phyloP scores from a whole-genome alignment of 2,329 filamentous ascomycete genomes.

The Sporothrix euskadiensis region DNA sequence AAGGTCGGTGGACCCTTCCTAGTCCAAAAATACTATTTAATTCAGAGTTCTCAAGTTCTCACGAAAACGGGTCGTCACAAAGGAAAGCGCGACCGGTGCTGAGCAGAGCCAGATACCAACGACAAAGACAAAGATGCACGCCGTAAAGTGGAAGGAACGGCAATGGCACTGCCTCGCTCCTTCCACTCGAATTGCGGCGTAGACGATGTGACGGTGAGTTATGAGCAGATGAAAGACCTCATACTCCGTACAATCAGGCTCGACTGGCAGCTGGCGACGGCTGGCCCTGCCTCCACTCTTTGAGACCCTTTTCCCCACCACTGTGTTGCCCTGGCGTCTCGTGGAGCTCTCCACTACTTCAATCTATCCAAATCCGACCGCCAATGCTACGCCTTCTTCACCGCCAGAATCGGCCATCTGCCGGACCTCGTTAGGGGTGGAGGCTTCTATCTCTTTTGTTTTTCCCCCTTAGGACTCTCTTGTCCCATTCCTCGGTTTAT shows the following conservation, averaged over 20 bases:
- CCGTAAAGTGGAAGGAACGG: not conserved
- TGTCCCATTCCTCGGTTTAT: not conserved
- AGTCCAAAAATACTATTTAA: too few species aligned
- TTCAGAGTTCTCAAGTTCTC: not conserved
- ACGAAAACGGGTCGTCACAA: not conserved
- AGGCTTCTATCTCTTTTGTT: not conserved
- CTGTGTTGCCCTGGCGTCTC: slow-evolving; percentile 12
- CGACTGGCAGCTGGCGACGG: slow-evolving; percentile 17
- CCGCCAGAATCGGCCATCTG: slow-evolving; percentile 19
- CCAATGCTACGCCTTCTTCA: slow-evolving; percentile 16
- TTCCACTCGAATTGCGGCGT: not conserved
- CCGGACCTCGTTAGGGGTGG: not conserved
- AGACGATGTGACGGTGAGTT: not conserved
- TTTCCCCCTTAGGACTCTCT: too few species aligned
- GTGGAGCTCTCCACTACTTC: not conserved
- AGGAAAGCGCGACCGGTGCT: slow-evolving; percentile 3
- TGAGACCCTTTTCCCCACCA: not conserved
- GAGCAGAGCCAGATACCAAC: not conserved
- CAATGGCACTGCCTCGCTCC: not conserved
- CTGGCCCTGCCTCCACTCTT: slow-evolving; percentile 3
- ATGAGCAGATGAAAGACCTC: not conserved
- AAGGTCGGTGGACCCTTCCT: slow-evolving; percentile 9
- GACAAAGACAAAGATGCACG: not conserved
- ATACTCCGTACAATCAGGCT: not conserved
- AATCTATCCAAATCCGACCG: not conserved